Percentiles rank a stretch among this genome's conserved stretches.
These are phyloP conservation scores for Platismatia glauca DNA, from an alignment of 495 filamentous ascomycete species.

Conservation along the genomic window DNA sequence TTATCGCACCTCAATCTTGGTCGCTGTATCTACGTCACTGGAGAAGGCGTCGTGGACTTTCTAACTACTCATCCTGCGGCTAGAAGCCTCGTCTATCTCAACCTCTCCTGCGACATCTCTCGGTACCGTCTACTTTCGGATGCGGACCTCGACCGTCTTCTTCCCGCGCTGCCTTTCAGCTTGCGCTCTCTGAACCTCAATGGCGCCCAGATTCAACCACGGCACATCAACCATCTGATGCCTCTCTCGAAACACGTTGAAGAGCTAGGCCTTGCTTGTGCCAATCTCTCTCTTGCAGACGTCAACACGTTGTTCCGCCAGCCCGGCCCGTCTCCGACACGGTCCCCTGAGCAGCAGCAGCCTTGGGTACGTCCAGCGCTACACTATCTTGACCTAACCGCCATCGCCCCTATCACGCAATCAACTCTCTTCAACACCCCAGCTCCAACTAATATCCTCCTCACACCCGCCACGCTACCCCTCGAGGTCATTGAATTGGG, in stretches of 20 bases:
- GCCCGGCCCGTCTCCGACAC: constrained; percentile 20
- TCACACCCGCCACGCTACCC: constrained; percentile 54
- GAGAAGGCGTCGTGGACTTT: constrained; percentile 60
- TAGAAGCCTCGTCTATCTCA: constrained; percentile 59
- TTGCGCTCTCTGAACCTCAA: constrained; percentile 71
- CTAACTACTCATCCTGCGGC: constrained; percentile 64
- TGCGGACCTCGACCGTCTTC: constrained; percentile 54
- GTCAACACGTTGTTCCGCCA: constrained; percentile 46
- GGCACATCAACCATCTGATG: constrained; percentile 54
- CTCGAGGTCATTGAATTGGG: constrained; percentile 73
- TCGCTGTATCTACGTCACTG: constrained; percentile 64
- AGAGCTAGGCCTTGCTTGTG: constrained; percentile 63
- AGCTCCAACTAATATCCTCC: constrained; percentile 44
- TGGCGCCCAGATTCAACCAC: constrained; percentile 58
- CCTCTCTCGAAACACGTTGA: constrained; percentile 73
- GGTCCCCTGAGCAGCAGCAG: neutral
- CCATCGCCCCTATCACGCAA: constrained; percentile 48
- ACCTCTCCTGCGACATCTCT: constrained; percentile 63
- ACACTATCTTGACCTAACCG: constrained; percentile 69
- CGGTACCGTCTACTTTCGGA: constrained; percentile 63
- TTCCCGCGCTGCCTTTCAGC: constrained; percentile 58
- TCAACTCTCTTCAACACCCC: constrained; percentile 52
- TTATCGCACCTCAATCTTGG: constrained; percentile 76
- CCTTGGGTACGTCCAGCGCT: constrained; percentile 55
- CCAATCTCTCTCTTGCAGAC: constrained; percentile 55